Evolutionary conservation across 2,329 filamentous ascomycete genomes (phyloP).

Genomic region (Fusarium siculi): DNA sequence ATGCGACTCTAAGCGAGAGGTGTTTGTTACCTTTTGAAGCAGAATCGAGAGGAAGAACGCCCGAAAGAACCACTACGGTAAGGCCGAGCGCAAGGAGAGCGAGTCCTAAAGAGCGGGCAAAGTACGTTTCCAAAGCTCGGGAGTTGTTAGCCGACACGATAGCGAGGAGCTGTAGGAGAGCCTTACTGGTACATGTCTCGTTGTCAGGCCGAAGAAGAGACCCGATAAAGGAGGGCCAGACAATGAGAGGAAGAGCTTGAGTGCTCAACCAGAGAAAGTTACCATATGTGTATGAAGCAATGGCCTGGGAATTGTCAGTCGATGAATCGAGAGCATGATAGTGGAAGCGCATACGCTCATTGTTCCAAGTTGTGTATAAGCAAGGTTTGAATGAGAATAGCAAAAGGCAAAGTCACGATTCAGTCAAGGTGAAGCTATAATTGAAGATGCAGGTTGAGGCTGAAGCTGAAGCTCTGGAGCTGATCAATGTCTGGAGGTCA

Average conservation of each 20-base stretch:
- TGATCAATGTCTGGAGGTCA: not conserved
- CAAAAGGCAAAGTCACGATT: not conserved
- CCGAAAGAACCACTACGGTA: constrained; percentile 75
- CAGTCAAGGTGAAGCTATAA: not conserved
- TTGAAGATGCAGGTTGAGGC: not conserved
- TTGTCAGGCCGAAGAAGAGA: constrained; percentile 54
- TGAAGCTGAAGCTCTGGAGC: constrained; percentile 1
- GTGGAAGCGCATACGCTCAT: constrained; percentile 34
- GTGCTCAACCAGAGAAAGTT: constrained; percentile 62
- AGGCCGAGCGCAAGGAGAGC: constrained; percentile 72
- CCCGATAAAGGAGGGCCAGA: constrained; percentile 60
- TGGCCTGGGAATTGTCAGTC: constrained; percentile 50
- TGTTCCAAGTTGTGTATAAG: not conserved
- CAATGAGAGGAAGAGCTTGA: constrained; percentile 59
- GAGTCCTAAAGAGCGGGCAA: constrained; percentile 76
- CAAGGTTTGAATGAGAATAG: not conserved
- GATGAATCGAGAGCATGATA: not conserved
- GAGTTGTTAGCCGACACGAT: constrained; percentile 21
- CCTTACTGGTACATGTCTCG: constrained; percentile 47
- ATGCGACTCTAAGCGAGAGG: no score
- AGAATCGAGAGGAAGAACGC: constrained; percentile 73
- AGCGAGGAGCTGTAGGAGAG: not conserved
- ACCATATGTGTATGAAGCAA: constrained; percentile 62
- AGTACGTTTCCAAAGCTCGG: constrained; percentile 74
- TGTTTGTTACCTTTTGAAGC: constrained; percentile 50